These are phyloP conservation scores for Jackrogersella multiformis DNA, from an alignment of 495 filamentous ascomycete genomes.

Conservation along the genomic window DNA sequence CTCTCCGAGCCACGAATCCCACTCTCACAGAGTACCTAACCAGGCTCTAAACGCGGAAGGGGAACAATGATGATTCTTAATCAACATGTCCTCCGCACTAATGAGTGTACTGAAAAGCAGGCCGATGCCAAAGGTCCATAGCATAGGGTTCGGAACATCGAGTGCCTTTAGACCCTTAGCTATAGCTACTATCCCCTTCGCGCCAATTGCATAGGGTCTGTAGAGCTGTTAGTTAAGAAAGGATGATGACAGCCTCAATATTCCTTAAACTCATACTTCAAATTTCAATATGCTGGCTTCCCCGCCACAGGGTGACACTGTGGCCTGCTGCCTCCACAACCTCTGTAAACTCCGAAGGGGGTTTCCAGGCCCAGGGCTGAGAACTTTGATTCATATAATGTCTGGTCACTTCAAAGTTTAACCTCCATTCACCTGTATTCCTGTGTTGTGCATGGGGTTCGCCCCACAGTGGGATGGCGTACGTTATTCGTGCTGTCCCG, in stretches of 20 bases:
- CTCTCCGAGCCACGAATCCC: no score
- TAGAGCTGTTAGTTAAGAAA: not conserved
- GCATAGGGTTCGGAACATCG: no score
- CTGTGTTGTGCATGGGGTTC: not conserved
- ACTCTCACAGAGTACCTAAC: no score
- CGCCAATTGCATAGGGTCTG: no score
- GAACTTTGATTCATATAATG: not conserved
- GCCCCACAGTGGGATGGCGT: not conserved
- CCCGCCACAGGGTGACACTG: not conserved
- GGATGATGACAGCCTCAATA: not conserved
- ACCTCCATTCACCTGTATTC: not conserved
- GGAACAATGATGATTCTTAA: no score
- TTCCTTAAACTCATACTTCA: not conserved
- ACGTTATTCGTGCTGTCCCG: not conserved
- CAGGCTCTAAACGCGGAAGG: no score
- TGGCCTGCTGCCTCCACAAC: not conserved
- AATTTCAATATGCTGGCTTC: not conserved
- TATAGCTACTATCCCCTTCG: no score
- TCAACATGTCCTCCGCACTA: no score
- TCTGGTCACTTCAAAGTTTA: not conserved
- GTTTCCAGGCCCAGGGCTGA: not conserved
- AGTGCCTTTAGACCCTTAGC: no score
- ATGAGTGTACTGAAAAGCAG: no score
- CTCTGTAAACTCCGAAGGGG: not conserved
- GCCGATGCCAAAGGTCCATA: no score